Conservation (phyloP, 192 early-diverging fungal species). For the Umbelopsis isabellina region DNA sequence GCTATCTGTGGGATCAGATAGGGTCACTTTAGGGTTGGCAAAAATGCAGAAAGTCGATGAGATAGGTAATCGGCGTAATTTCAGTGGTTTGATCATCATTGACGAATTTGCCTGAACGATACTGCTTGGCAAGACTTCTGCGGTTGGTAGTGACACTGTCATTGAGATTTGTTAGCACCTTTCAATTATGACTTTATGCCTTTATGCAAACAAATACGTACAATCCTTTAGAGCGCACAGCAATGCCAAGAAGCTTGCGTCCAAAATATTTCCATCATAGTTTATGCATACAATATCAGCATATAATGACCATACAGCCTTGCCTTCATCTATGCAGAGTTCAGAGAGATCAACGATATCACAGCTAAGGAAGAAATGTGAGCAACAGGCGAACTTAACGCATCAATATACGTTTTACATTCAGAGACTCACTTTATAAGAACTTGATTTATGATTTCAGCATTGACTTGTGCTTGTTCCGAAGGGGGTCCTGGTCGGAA, state of each 20-base stretch:
- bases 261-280: slow-evolving; percentile 89
- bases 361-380: slow-evolving; percentile 35
- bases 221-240: slow-evolving; percentile 77
- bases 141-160: slow-evolving; percentile 73
- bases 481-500: slow-evolving; percentile 86
- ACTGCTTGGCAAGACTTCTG: slow-evolving; percentile 63
- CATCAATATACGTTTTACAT: background rate
- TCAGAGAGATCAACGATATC: slow-evolving; percentile 64
- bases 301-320: slow-evolving; percentile 86
- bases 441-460: slow-evolving; percentile 76
- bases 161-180: background rate
- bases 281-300: slow-evolving; percentile 90
- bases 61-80: slow-evolving; percentile 51
- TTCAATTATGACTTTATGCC: background rate
- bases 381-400: no score
- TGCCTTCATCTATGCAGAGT: slow-evolving; percentile 80
- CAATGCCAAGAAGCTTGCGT: slow-evolving; percentile 82
- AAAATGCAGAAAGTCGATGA: slow-evolving; percentile 71
- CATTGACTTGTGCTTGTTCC: slow-evolving; percentile 81
- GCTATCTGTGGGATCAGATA: slow-evolving; percentile 74
- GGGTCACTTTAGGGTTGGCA: slow-evolving; percentile 47
- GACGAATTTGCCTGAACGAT: slow-evolving; percentile 65
- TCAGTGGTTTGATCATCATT: slow-evolving; percentile 45
- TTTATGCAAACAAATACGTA: slow-evolving; percentile 26
- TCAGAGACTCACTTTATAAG: slow-evolving; percentile 49